Conservation (phyloP, 129 eudicot species). For the Oenanthe sinensis region DNA sequence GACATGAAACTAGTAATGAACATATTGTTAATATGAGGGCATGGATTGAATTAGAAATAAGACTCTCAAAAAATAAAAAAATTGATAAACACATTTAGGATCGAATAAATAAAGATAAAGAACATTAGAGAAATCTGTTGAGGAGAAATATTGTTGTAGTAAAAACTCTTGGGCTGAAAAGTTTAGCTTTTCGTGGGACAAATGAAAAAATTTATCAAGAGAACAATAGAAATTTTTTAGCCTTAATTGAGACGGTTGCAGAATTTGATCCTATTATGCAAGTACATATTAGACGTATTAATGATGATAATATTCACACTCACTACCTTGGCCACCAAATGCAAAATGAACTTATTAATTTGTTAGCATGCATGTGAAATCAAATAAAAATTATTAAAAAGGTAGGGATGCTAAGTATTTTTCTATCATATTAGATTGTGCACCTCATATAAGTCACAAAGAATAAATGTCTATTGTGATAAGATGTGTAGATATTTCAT, state of each 20-base stretch:
- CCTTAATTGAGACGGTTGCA: not conserved
- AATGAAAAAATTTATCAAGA: not conserved
- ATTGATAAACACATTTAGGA: not conserved
- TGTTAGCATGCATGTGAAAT: not conserved
- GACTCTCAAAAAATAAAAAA: not conserved
- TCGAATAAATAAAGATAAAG: not conserved
- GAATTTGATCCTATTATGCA: not conserved
- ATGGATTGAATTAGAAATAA: not conserved
- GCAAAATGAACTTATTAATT: not conserved
- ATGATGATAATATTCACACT: not conserved
- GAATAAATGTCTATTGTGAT: not conserved
- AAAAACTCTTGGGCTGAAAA: not conserved
- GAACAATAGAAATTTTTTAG: not conserved
- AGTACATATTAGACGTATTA: not conserved
- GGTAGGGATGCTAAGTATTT: too few relatives aligned
- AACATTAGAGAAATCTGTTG: not conserved
- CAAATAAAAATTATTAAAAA: too few relatives aligned
- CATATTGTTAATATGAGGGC: not conserved
- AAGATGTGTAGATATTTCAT: not conserved
- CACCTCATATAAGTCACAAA: not conserved
- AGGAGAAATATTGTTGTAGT: not conserved
- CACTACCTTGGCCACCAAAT: not conserved
- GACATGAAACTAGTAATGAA: not conserved
- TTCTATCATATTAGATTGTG: not conserved
- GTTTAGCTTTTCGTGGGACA: not conserved